Evolutionary conservation across 306 rosid species (phyloP), one percentile per base, ranked within the genome.

Genomic region (Dalbergia oliveri): DNA sequence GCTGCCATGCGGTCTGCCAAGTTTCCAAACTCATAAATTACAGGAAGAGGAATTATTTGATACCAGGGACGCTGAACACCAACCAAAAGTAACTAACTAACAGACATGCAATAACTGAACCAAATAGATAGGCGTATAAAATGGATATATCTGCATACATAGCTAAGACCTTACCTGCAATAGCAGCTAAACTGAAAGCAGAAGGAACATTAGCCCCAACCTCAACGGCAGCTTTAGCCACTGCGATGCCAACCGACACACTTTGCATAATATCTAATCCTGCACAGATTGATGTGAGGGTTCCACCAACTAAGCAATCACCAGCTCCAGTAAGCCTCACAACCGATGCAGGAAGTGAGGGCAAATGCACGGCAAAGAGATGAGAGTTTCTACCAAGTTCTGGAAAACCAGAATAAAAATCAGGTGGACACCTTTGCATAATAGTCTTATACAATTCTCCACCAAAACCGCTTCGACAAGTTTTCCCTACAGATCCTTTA

Each of bases 291-390:
- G 99, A 93, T 18, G 92, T 37, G 64, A 94, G 83, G 19, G 78
- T 81, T 66, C 95, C 97, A 9, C 99, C 99, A 64, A 93, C 97
- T 82, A 94, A 88, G 88, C 99, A 93, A 90, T 94, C 99, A 59
- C 99, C 99, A 5, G 97, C 97, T 21, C 97, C 97, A 0, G 93
- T 90, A 63, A 91, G 90, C 89, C 93, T 91, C 86, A 88, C 89
- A 65, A 93, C 97, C 26, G 94, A 85, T 31, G 97, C 95, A 26
- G 93, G 89, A 75, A 91, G 85, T 3, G 99, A 81, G 5, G 97
- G 99, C 51, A 94, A 90, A 78, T 93, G 99, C 77, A 93, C 44
- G 6, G 92, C 97, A 60, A 81, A 93, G 43, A 91, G 86, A 79
- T 11, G 78, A 78, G 94, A 85, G 79, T 72, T 83, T 70, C 37